phyloP scores from a whole-genome alignment of 2,329 filamentous ascomycete species.

The Diaporthe vexans region DNA sequence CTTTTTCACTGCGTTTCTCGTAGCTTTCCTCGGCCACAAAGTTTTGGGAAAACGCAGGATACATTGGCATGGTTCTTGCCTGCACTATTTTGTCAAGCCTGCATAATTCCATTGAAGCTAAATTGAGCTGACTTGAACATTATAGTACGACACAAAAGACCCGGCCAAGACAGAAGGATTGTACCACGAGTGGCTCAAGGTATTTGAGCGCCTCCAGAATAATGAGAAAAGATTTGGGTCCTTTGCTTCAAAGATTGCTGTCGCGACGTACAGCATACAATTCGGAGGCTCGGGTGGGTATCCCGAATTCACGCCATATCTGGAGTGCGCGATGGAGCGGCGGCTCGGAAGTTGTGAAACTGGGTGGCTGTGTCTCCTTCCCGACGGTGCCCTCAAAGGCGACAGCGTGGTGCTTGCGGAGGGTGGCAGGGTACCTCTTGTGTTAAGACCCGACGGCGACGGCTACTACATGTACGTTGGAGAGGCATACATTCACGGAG shows the following conservation, averaged over 20 bases:
- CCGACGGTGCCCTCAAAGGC: not conserved
- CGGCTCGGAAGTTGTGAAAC: not conserved
- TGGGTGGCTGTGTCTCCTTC: not conserved
- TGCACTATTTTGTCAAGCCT: no score
- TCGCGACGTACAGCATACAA: not conserved
- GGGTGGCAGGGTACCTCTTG: conserved; percentile 8
- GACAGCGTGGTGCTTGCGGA: not conserved
- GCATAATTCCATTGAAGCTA: no score
- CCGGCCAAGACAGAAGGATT: not conserved
- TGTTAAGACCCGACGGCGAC: not conserved
- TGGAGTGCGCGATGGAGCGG: not conserved
- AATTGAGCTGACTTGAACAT: not conserved
- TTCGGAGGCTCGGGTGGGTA: not conserved
- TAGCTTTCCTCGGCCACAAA: no score
- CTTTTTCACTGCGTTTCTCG: no score
- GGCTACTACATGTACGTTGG: not conserved
- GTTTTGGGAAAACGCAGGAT: no score
- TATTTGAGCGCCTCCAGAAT: not conserved
- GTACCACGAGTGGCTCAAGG: not conserved
- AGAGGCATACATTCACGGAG: not conserved
- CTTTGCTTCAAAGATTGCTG: not conserved
- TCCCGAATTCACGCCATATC: not conserved
- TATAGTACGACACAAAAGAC: not conserved
- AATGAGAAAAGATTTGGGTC: not conserved
- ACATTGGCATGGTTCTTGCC: no score